Base-by-base conservation (phyloP, 768 basidiomycete genomes). In the Mycena crocata region DNA sequence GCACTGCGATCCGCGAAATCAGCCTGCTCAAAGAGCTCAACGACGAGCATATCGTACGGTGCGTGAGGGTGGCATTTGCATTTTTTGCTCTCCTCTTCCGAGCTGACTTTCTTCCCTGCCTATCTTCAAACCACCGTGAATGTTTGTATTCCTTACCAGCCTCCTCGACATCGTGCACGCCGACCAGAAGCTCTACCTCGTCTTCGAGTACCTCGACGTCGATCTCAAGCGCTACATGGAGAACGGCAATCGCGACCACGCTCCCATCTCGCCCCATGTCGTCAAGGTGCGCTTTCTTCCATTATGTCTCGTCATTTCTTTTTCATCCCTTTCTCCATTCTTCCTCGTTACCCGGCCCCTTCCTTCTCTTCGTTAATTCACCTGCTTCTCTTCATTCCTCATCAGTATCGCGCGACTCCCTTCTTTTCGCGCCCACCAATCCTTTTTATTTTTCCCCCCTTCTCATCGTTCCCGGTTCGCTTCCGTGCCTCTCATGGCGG, bases 221-320 rank as follows among this genome's bases (percentile, higher is more conserved):
- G 98, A 99, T 80, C 82, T 99, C 68, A 99, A 99, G 79, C 87
- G 93, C 39, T 99, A 96, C 80, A 98, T 99, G 87, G 98, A 99
- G 76, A 89, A 89, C 48, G 90, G 92, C 48, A 96, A 87, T 76
- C 88, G 85, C 74, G 82, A 82, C 57, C 89, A 91, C 62, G 87
- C 87, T 49, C 93, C 94, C 51, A 90, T 98, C 69, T 83, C 89
- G 21, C 83, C 86, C 45, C 86, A 87, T 40, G 89, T 92, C 68
- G 90, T 91, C 79, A 95, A 96, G 90, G 96, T 95, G 74, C 73
- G 92, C 71, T 37, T 48, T 31, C 39, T 60, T 51, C 57, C n/a
- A n/a, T n/a, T n/a, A n/a, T n/a, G n/a, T n/a, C n/a, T n/a, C n/a
- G n/a, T 63, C 56, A 59, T 62, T 9, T 32, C 2, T 28, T 35